Conservation (phyloP, 2,329 filamentous ascomycete species). For the Stenocarpella maydis region DNA sequence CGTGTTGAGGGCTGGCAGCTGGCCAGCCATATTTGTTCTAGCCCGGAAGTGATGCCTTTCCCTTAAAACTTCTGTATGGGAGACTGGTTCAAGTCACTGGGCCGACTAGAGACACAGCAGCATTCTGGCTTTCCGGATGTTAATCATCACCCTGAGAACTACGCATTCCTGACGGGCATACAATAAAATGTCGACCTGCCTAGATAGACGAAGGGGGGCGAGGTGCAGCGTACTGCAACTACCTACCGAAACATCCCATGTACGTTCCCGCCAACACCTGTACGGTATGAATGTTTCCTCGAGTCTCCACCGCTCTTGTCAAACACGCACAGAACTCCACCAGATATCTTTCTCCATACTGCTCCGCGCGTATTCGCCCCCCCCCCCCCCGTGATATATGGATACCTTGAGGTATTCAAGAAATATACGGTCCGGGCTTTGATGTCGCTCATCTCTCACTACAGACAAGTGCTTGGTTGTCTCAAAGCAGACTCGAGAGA, state of each 20-base stretch:
- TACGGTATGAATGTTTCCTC: neutral
- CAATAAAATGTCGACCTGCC: neutral
- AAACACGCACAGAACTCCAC: constrained; percentile 10
- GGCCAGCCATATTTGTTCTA: neutral
- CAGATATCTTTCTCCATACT: neutral
- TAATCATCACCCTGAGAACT: neutral
- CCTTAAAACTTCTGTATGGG: neutral
- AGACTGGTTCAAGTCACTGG: neutral
- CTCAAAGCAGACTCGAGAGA: neutral
- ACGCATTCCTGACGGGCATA: neutral
- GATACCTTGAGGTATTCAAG: neutral
- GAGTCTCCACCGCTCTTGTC: neutral
- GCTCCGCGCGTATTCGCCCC: neutral
- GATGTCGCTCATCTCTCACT: neutral
- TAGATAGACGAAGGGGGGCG: too few relatives aligned
- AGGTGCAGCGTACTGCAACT: neutral
- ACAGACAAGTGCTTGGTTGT: neutral
- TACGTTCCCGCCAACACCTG: neutral
- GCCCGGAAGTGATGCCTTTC: neutral
- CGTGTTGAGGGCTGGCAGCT: neutral
- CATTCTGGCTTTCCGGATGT: neutral
- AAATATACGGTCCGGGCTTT: neutral
- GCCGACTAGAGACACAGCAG: too few relatives aligned
- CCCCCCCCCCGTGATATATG: too few relatives aligned
- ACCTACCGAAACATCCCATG: neutral